Base-by-base conservation (phyloP, 2,329 filamentous ascomycete species). In the Aspergillus fijiensis region DNA sequence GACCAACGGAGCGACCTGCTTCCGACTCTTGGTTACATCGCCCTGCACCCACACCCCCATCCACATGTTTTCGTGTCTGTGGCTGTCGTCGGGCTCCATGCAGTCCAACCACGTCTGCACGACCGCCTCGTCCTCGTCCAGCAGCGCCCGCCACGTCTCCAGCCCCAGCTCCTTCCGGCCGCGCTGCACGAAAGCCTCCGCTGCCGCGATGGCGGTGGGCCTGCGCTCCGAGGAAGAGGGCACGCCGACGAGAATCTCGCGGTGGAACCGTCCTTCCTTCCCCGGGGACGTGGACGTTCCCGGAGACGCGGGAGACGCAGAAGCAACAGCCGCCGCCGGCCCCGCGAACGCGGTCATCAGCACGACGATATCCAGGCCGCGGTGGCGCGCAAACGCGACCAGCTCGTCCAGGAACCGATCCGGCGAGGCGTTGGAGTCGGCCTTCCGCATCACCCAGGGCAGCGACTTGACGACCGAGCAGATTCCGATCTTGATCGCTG, bases 1-100 rank as follows among this genome's bases (percentile, higher is more conserved):
- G 54, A 88, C 67, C 68, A 88, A 67, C 55, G 86, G 86, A 16
- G 81, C 86, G 53, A 88, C 85, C 74, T 84, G 82, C 73, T 89
- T 89, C 63, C 86, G 79, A 69, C 85, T 88, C 62, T 84, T 83
- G 50, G 80, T 79, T 49, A 85, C 74, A 61, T 86, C 80, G 16
- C 74, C 76, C 71, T 88, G 85, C 64, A 79, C 74, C 85, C 85
- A 88, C 4, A 85, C 69, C 54, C 76, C 79, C 61, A 77, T 77
- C 75, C 76, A 81, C 39, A 73, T 60, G n/a, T 70, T 42, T 21
- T 3, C 14, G 4, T 6, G 3, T 4, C 1, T 1, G 39, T 7
- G 16, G 39, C n/a, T 1, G 5, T 16, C 9, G 2, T 16, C 33
- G 3, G 4, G 6, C 39, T 16, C n/a, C 39, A 35, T 11, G 4